These are phyloP conservation scores for Diaporthe australafricana DNA, from an alignment of 2,329 filamentous ascomycete genomes.

Conservation along the genomic window DNA sequence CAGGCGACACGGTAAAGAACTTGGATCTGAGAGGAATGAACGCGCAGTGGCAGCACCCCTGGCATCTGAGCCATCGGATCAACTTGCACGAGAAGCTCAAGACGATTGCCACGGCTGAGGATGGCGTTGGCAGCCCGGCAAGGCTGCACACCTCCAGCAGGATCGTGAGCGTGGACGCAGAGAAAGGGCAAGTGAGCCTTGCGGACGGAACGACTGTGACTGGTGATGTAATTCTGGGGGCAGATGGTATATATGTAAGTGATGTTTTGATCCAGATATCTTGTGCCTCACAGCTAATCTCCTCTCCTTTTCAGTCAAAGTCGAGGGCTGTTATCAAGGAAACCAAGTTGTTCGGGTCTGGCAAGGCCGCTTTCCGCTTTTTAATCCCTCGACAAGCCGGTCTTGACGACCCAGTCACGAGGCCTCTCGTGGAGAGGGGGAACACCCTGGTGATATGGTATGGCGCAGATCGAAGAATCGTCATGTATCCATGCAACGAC, in stretches of 20 bases:
- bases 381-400: slow-evolving; percentile 54
- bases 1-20: slow-evolving; percentile 41
- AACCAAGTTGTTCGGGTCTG: slow-evolving; percentile 54
- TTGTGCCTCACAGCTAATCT: background rate
- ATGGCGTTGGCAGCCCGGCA: slow-evolving; percentile 48
- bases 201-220: slow-evolving; percentile 54
- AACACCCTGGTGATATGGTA: slow-evolving; percentile 53
- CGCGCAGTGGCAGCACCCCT: slow-evolving; percentile 61
- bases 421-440: slow-evolving; percentile 44
- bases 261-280: accelerated
- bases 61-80: slow-evolving; percentile 66
- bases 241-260: slow-evolving; percentile 61
- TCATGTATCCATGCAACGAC: slow-evolving; percentile 60
- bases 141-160: slow-evolving; percentile 53
- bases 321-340: slow-evolving; percentile 44
- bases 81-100: slow-evolving; percentile 65
- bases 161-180: slow-evolving; percentile 56
- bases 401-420: slow-evolving; percentile 49
- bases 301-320: slow-evolving; percentile 42
- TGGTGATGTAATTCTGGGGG: slow-evolving; percentile 64
- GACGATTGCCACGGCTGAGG: slow-evolving; percentile 52
- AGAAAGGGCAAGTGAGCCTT: slow-evolving; percentile 53
- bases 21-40: slow-evolving; percentile 51
- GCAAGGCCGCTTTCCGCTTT: slow-evolving; percentile 70
- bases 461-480: slow-evolving; percentile 54